These are phyloP conservation scores for Isabelozyma heimii DNA, from an alignment of 805 yeast genomes.

Conservation along the genomic window DNA sequence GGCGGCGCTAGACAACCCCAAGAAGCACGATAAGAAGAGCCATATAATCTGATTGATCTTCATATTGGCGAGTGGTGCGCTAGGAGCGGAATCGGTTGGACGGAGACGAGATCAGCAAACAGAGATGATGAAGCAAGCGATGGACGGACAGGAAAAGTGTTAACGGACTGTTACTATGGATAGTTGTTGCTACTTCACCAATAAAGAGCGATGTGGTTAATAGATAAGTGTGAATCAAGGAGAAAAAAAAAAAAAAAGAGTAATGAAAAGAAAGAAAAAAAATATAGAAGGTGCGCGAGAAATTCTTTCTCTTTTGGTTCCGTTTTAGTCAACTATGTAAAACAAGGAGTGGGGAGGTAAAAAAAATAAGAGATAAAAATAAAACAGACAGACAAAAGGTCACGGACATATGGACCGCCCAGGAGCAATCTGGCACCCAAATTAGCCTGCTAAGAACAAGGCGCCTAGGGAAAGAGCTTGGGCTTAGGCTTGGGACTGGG, in stretches of 20 bases:
- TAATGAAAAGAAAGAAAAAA: not conserved
- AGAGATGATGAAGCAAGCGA: not conserved
- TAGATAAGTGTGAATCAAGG: not conserved
- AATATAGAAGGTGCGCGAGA: not conserved
- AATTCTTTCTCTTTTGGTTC: not conserved
- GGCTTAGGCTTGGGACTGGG: too few relatives aligned
- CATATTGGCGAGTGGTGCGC: not conserved
- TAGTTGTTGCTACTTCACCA: too few relatives aligned
- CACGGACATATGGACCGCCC: too few relatives aligned
- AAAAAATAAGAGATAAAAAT: too few relatives aligned
- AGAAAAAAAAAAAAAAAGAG: not conserved
- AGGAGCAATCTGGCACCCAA: too few relatives aligned
- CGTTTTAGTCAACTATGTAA: not conserved
- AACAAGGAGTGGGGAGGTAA: too few relatives aligned
- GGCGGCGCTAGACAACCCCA: conserved; percentile 10
- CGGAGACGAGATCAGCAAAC: not conserved
- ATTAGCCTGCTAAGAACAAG: too few relatives aligned
- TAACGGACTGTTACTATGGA: too few relatives aligned
- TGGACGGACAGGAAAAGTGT: not conserved
- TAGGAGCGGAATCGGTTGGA: not conserved
- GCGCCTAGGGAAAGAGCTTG: too few relatives aligned
- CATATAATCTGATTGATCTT: not conserved
- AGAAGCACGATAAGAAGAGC: not conserved
- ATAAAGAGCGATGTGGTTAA: not conserved
- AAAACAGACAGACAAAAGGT: too few relatives aligned